Evolutionary conservation across 257 asterid genomes (phyloP), one percentile per base, ranked within the genome.

Genomic region (Scutellaria baicalensis): DNA sequence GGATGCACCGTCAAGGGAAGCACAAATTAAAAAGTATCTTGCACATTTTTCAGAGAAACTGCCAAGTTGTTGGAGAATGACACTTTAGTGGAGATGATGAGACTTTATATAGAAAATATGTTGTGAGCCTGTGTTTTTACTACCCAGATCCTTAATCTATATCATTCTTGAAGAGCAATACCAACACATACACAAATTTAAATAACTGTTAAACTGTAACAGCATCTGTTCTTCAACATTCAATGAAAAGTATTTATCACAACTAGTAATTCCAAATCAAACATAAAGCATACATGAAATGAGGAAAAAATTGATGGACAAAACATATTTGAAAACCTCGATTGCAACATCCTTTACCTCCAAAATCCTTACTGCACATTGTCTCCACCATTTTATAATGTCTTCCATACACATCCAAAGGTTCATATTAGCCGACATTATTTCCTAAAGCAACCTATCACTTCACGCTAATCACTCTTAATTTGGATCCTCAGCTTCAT

Each of bases 11-110:
- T 18, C 20, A 55, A 61, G 55, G 36, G 51, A 38, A 44, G 47
- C 42, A 61, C 42, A 17, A 20, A 14, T 52, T 2, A 12, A 40
- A 40, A 52, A 33, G n/a, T 13, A 31, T 23, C 23, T 33, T 48
- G 18, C 42, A 66, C 72, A 57, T 48, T 9, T 47, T 65, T 71
- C 35, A 66, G 52, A 59, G 44, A 27, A 36, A 40, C 59, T 59
- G 58, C 10, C 44, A 58, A 58, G 57, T 57, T 18, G 11, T 20
- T 49, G 57, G 68, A 48, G 58, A 65, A 70, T 5, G 13, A 10
- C 23, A 36, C 44, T 44, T 18, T 5, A 20, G 36, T 49, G 61
- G 45, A 66, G 63, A 7, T 8, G 64, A 20, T 44, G 59, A 44
- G 38, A 11, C 48, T 27, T 49, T 45, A 35, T 35, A 45, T 12